These are phyloP conservation scores for Aureobasidium leucospermi DNA, from an alignment of 2,329 filamentous ascomycete species.

Conservation along the genomic window DNA sequence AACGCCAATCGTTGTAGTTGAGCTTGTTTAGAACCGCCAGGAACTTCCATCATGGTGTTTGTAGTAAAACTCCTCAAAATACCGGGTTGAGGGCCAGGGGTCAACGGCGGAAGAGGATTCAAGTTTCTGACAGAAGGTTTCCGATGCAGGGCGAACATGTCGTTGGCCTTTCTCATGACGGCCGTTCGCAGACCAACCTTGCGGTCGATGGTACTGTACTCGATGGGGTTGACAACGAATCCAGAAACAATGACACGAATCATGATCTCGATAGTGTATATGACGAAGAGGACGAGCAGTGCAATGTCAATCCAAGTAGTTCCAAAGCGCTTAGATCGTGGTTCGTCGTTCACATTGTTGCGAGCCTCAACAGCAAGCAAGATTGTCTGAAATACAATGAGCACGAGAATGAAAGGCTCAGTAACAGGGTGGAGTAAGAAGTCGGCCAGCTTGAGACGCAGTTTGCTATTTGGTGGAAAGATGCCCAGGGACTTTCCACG, in stretches of 20 bases:
- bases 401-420: conserved; percentile 75
- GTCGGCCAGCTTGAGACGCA: conserved; percentile 71
- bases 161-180: conserved; percentile 66
- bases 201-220: conserved; percentile 86
- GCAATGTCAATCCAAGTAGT: conserved; percentile 65
- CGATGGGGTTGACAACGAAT: conserved; percentile 78
- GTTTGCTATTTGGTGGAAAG: conserved; percentile 67
- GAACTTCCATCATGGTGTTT: conserved; percentile 34
- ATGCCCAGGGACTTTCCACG: conserved; percentile 80
- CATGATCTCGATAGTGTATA: conserved; percentile 82
- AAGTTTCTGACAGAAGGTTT: conserved; percentile 56
- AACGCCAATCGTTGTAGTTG: conserved; percentile 81
- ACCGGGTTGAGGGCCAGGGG: conserved; percentile 17
- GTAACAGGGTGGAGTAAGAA: conserved; percentile 78
- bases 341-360: conserved; percentile 58
- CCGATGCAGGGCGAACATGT: conserved; percentile 74
- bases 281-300: conserved; percentile 72
- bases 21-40: conserved; percentile 63
- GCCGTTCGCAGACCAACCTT: conserved; percentile 66
- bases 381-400: conserved; percentile 83
- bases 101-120: conserved; percentile 28
- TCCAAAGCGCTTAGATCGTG: conserved; percentile 60
- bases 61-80: conserved; percentile 31
- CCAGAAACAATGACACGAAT: conserved; percentile 88
- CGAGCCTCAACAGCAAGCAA: conserved; percentile 75